Conservation (phyloP, 371 early-diverging fungal species). For the Mucor saturninus region DNA sequence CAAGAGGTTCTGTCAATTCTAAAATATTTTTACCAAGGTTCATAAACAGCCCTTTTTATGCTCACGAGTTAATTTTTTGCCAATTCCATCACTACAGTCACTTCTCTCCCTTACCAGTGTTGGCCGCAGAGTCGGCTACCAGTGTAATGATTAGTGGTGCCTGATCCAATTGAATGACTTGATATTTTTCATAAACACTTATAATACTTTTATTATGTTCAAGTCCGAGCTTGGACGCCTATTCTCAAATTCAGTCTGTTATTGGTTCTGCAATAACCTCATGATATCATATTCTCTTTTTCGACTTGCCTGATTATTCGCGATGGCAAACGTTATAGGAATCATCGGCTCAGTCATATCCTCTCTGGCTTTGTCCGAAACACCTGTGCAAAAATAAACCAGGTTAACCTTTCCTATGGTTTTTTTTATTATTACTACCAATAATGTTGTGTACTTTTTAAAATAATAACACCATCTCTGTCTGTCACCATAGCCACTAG, state of each 20-base stretch:
- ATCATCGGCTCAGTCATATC: constrained; percentile 38
- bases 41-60: constrained; percentile 35
- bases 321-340: constrained; percentile 46
- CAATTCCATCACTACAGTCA: constrained; percentile 2
- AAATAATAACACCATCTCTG: constrained; percentile 64
- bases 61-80: too few species aligned
- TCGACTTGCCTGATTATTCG: constrained; percentile 48
- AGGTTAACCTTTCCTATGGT: not conserved
- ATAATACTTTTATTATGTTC: constrained; percentile 65
- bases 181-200: constrained; percentile 61
- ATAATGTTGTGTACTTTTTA: constrained; percentile 48
- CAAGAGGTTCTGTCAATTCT: constrained; percentile 36
- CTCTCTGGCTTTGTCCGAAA: constrained; percentile 37
- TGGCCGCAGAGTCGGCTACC: constrained; percentile 58
- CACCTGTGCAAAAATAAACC: constrained; percentile 17
- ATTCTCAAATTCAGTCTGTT: constrained; percentile 1
- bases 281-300: constrained; percentile 17
- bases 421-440: not conserved
- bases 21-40: constrained; percentile 35
- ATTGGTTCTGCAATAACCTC: constrained; percentile 5
- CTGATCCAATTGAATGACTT: constrained; percentile 66
- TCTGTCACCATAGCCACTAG: constrained; percentile 65
- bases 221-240: constrained; percentile 71
- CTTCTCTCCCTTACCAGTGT: constrained; percentile 52
- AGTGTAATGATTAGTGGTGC: constrained; percentile 63